phyloP scores from a whole-genome alignment of 2,329 filamentous ascomycete genomes.

The Hypoxylon rubiginosum region DNA sequence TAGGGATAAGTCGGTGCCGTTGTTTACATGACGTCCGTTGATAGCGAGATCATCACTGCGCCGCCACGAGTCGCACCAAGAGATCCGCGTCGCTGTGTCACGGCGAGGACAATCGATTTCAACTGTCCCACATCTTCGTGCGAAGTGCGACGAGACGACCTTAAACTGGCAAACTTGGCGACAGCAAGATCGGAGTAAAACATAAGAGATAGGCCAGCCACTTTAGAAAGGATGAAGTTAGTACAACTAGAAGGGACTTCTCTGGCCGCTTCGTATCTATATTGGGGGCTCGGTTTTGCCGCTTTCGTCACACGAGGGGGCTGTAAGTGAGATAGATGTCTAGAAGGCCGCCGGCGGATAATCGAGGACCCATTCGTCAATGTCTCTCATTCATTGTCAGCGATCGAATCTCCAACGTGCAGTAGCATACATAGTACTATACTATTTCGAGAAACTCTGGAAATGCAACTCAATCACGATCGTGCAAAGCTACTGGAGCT shows the following conservation, averaged over 20 bases:
- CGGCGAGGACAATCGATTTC: conserved; percentile 11
- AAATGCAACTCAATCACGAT: conserved; percentile 11
- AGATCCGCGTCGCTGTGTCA: conserved; percentile 23
- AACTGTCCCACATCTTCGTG: conserved; percentile 7
- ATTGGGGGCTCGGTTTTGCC: conserved; percentile 39
- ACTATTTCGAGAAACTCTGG: conserved; percentile 9
- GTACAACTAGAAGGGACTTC: conserved; percentile 16
- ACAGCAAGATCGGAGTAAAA: conserved; percentile 20
- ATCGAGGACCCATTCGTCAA: conserved; percentile 11
- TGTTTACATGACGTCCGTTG: conserved; percentile 14
- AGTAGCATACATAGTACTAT: background rate
- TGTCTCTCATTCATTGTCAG: conserved; percentile 16
- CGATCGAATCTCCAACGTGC: conserved; percentile 21
- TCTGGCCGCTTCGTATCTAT: conserved; percentile 15
- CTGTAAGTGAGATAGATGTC: conserved; percentile 33
- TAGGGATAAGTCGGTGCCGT: conserved; percentile 27
- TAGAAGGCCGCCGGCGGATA: conserved; percentile 16
- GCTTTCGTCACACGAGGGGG: conserved; percentile 48
- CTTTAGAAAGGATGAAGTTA: conserved; percentile 9
- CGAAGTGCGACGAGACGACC: conserved; percentile 1
- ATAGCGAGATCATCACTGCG: conserved; percentile 29
- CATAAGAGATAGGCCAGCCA: conserved; percentile 16
- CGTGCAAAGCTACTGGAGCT: conserved; percentile 4
- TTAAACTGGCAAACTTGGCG: conserved; percentile 9
- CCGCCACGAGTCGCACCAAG: conserved; percentile 16